phyloP scores from a whole-genome alignment of 345 rosid genomes.

The Sonneratia alba region DNA sequence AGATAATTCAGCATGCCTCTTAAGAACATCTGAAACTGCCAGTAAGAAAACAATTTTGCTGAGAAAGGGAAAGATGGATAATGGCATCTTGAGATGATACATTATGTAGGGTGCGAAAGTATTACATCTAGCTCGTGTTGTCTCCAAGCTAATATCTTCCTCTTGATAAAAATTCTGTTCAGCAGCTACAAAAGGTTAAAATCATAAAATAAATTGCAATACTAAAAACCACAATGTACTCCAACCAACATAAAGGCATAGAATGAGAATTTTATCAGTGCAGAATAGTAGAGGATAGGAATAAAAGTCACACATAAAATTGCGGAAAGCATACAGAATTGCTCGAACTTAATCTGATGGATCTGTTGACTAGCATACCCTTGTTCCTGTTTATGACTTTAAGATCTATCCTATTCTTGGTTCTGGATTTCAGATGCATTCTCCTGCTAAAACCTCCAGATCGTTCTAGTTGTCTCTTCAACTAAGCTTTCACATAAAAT shows the following conservation, averaged over 20 bases:
- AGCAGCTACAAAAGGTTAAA: not conserved
- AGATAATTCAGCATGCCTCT: conserved; percentile 71
- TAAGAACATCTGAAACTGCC: conserved; percentile 71
- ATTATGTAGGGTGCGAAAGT: not conserved
- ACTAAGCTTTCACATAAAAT: not conserved
- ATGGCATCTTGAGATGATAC: not conserved
- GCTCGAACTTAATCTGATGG: not conserved
- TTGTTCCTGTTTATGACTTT: too few relatives aligned
- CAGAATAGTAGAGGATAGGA: not conserved
- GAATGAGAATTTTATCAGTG: not conserved
- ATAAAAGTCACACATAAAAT: not conserved
- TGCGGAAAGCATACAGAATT: not conserved
- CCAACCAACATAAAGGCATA: not conserved
- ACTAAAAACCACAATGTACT: not conserved
- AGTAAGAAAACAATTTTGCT: conserved; percentile 13
- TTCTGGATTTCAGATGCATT: not conserved
- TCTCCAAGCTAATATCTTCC: conserved; percentile 58
- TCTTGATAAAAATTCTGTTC: conserved; percentile 50
- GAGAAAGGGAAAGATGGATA: conserved; percentile 7
- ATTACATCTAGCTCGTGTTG: conserved; percentile 71
- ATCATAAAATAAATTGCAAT: not conserved
- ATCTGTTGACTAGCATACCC: not conserved
- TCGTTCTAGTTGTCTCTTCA: not conserved
- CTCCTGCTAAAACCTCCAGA: not conserved
- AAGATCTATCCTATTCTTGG: not conserved